Evolutionary conservation across 2,329 filamentous ascomycete genomes (phyloP), one percentile per base, ranked within the genome.

Genomic region (Fusarium tjaetaba): DNA sequence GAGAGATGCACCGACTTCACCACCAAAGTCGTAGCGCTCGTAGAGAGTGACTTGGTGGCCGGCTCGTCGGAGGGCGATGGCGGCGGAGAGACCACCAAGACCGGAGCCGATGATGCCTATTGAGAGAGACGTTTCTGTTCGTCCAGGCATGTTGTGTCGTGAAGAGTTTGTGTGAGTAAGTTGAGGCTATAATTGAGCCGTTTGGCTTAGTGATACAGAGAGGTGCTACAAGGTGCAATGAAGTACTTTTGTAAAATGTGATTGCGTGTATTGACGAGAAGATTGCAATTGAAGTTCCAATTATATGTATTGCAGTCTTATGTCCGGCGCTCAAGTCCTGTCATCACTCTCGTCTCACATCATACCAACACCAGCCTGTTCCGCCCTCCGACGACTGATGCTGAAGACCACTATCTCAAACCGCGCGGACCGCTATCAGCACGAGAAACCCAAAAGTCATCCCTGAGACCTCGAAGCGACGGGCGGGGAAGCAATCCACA

Each of bases 1-100:
- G 5, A 91, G 84, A 5, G 89, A 90, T 2, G 88, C 88, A 14
- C 90, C 90, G 2, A 90, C 89, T 78, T 92, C 90, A 16, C 89
- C 88, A 3, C 86, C 89, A 69, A 88, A 92, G 79, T 92, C 88
- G 39, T 85, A 83, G 36, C 86, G 86, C 76, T 90, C 90, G 73
- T 91, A 91, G 7, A 73, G 63, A 4, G 65, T 63, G 38, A 89
- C 86, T 15, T 81, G 70, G 70, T 89, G 88, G 5, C 88, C 88
- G 49, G 86, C 83, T 63, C 86, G 84, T 13, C 88, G 84, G 2
- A 91, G 80, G 18, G 84, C 85, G 41, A 91, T 86, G 2, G 87
- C 87, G 4, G 86, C 84, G 14, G 83, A 83, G 14, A 89, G 79
- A 1, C 88, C 88, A 14, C 87, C 87, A 43, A 90, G 88, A 7